Evolutionary conservation across 1,284 basidiomycete genomes (phyloP).

Genomic region (Golubevia sp.): DNA sequence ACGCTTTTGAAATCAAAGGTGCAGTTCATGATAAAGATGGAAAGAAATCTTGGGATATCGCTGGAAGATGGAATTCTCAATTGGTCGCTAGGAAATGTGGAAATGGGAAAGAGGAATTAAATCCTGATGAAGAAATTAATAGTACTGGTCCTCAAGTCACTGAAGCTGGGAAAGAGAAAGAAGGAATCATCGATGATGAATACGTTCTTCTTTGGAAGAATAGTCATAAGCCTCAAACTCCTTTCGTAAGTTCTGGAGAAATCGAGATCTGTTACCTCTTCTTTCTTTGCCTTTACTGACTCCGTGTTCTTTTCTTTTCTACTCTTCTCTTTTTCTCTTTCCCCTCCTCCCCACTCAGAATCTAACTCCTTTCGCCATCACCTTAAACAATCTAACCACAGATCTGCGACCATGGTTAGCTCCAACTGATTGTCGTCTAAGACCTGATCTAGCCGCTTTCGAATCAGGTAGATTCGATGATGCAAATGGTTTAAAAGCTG

Average conservation of each 20-base stretch:
- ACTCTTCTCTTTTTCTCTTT: background rate
- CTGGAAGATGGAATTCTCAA: conserved; percentile 93
- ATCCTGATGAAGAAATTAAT: conserved; percentile 69
- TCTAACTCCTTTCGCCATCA: conserved; percentile 90
- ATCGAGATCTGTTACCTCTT: too few species aligned
- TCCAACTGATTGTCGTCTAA: conserved; percentile 89
- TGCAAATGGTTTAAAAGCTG: conserved; percentile 83
- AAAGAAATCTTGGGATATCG: conserved; percentile 80
- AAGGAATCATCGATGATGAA: conserved; percentile 64
- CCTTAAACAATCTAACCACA: conserved; percentile 78
- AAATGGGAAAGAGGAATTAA: conserved; percentile 70
- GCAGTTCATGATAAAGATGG: conserved; percentile 75
- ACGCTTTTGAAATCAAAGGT: conserved; percentile 90
- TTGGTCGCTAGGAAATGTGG: conserved; percentile 82
- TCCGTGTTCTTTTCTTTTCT: background rate
- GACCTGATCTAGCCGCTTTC: conserved; percentile 94
- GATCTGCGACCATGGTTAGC: conserved; percentile 76
- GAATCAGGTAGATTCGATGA: conserved; percentile 86
- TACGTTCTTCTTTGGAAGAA: conserved; percentile 91
- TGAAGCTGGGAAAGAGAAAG: background rate
- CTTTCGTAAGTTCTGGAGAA: conserved; percentile 17
- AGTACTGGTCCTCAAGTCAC: background rate
- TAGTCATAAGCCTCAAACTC: conserved; percentile 68
- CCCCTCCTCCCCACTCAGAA: conserved; percentile 64
- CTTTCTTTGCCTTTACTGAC: too few species aligned